Evolutionary conservation across 768 basidiomycete genomes (phyloP).

Genomic region (Flagelloscypha sp.): DNA sequence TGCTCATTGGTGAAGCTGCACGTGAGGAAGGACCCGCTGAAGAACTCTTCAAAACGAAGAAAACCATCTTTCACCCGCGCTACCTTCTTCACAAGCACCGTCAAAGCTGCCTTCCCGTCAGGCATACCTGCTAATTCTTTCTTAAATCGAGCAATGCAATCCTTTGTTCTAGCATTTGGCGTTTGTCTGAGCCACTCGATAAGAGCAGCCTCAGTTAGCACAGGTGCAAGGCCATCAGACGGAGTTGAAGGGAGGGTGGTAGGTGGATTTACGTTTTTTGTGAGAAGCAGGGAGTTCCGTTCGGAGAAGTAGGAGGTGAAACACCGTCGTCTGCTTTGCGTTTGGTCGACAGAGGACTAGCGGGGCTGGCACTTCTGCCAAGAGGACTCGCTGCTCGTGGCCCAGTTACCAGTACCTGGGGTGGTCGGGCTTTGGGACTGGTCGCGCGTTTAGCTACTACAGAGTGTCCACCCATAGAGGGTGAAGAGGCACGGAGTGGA

Average conservation of each 20-base stretch:
- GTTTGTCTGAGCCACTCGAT: slow-evolving; percentile 69
- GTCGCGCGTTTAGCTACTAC: slow-evolving; percentile 79
- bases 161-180: slow-evolving; percentile 63
- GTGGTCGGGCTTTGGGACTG: slow-evolving; percentile 55
- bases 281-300: too few relatives aligned
- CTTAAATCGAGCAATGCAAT: slow-evolving; percentile 75
- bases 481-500: slow-evolving; percentile 45
- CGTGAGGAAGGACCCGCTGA: too few relatives aligned
- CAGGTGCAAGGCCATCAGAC: too few relatives aligned
- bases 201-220: too few relatives aligned
- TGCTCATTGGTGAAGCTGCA: too few relatives aligned
- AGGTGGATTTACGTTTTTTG: slow-evolving; percentile 56
- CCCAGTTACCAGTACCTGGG: slow-evolving; percentile 48
- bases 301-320: slow-evolving; percentile 21
- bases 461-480: slow-evolving; percentile 66
- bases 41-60: slow-evolving; percentile 46
- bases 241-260: slow-evolving; percentile 21
- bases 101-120: slow-evolving; percentile 69
- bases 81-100: slow-evolving; percentile 73
- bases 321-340: slow-evolving; percentile 40
- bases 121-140: slow-evolving; percentile 61
- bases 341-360: slow-evolving; percentile 16
- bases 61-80: slow-evolving; percentile 62
- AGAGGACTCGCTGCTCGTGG: slow-evolving; percentile 47
- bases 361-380: slow-evolving; percentile 26